phyloP scores from a whole-genome alignment of 495 filamentous ascomycete genomes.

The Neurospora pannonica region DNA sequence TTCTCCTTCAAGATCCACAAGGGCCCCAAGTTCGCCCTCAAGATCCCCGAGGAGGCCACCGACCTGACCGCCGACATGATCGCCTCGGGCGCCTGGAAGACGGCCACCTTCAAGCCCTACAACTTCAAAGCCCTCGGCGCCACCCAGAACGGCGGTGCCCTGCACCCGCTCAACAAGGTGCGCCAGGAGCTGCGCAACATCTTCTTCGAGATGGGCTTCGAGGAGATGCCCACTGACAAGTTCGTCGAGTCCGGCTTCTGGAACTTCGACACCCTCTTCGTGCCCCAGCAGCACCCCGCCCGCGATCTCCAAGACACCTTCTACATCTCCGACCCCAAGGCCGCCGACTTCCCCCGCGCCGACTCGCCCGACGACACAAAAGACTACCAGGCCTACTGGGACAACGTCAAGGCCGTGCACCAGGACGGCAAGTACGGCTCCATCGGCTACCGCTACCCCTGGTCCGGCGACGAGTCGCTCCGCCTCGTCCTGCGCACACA shows the following conservation, averaged over 20 bases:
- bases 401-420: conserved; percentile 78
- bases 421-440: conserved; percentile 80
- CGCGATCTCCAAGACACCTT: conserved; percentile 96
- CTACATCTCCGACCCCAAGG: conserved; percentile 83
- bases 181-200: conserved; percentile 74
- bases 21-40: conserved; percentile 73
- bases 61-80: conserved; percentile 94
- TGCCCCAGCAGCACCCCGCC: conserved; percentile 94
- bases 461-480: conserved; percentile 79
- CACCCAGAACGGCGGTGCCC: conserved; percentile 64
- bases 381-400: conserved; percentile 78
- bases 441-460: conserved; percentile 91
- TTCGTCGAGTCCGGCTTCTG: conserved; percentile 95
- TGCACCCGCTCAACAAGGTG: conserved; percentile 94
- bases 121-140: conserved; percentile 92
- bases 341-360: conserved; percentile 61
- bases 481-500: conserved; percentile 90
- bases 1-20: conserved; percentile 75
- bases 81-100: conserved; percentile 70
- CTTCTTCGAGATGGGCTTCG: conserved; percentile 90
- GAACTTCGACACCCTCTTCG: conserved; percentile 95
- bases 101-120: conserved; percentile 85
- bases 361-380: conserved; percentile 49
- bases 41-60: conserved; percentile 88
- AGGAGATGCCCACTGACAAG: conserved; percentile 72